Evolutionary conservation across 176 grass and related monocot species (phyloP).

Genomic region (Triticum timopheevii): DNA sequence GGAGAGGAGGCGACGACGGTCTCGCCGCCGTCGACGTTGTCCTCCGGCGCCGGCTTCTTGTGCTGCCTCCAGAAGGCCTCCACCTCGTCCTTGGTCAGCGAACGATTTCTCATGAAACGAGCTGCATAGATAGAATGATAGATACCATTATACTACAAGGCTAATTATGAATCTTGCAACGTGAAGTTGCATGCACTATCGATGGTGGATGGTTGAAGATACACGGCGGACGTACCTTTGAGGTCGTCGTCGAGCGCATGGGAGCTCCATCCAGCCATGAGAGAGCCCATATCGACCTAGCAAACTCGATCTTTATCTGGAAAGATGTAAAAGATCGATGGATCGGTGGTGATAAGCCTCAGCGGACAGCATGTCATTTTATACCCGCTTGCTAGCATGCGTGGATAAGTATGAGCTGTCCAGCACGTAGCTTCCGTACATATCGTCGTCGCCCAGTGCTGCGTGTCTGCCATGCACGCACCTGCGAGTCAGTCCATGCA

Average conservation of each 20-base stretch:
- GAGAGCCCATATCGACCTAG: slow-evolving; percentile 66
- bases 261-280: slow-evolving; percentile 89
- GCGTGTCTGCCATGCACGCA: not conserved
- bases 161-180: not conserved
- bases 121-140: slow-evolving; percentile 11
- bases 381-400: not conserved
- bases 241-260: slow-evolving; percentile 30
- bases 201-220: not conserved
- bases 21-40: not conserved
- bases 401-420: not conserved
- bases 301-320: not conserved
- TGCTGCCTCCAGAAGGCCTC: slow-evolving; percentile 62
- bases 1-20: not conserved
- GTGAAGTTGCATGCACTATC: not conserved
- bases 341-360: not conserved
- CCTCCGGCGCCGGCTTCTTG: not conserved
- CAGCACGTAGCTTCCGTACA: not conserved
- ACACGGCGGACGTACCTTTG: slow-evolving; percentile 22
- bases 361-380: not conserved
- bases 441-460: not conserved
- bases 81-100: slow-evolving; percentile 84
- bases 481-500: not conserved
- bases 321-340: not conserved
- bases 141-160: too few relatives aligned
- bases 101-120: slow-evolving; percentile 59